These are phyloP conservation scores for Malus hybrid DNA, from an alignment of 331 rosid species.

Conservation along the genomic window DNA sequence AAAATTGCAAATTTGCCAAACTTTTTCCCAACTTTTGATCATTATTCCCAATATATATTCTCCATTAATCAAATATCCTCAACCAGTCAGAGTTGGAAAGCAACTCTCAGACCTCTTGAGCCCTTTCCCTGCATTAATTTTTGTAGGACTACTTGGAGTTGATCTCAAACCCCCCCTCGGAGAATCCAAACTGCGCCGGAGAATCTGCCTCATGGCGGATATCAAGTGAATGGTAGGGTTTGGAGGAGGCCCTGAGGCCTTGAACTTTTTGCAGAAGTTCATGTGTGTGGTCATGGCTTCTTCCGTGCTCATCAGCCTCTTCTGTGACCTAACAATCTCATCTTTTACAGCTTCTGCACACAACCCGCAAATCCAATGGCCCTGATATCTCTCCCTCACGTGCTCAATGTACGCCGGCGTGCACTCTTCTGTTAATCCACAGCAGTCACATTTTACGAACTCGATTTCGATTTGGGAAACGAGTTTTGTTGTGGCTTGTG, in stretches of 20 bases:
- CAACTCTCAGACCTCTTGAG: slow-evolving; percentile 69
- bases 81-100: slow-evolving; percentile 54
- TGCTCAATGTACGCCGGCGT: slow-evolving; percentile 76
- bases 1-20: not conserved
- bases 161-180: slow-evolving; percentile 56
- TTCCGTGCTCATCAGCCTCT: slow-evolving; percentile 70
- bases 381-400: slow-evolving; percentile 56
- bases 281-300: slow-evolving; percentile 77
- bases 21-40: not conserved
- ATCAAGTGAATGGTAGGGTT: slow-evolving; percentile 74
- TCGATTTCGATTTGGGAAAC: slow-evolving; percentile 51
- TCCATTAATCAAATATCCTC: slow-evolving; percentile 11
- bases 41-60: not conserved
- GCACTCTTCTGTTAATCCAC: slow-evolving; percentile 91
- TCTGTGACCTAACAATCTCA: slow-evolving; percentile 68
- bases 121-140: slow-evolving; percentile 21
- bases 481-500: slow-evolving; percentile 18
- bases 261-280: slow-evolving; percentile 72
- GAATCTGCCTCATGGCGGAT: slow-evolving; percentile 84
- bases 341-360: slow-evolving; percentile 85
- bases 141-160: slow-evolving; percentile 56
- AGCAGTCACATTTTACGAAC: slow-evolving; percentile 75
- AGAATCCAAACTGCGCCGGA: slow-evolving; percentile 69
- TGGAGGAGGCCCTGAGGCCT: slow-evolving; percentile 57
- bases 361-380: slow-evolving; percentile 90